These are phyloP conservation scores for Lomentospora prolificans DNA, from an alignment of 2,329 filamentous ascomycete species.

Conservation along the genomic window DNA sequence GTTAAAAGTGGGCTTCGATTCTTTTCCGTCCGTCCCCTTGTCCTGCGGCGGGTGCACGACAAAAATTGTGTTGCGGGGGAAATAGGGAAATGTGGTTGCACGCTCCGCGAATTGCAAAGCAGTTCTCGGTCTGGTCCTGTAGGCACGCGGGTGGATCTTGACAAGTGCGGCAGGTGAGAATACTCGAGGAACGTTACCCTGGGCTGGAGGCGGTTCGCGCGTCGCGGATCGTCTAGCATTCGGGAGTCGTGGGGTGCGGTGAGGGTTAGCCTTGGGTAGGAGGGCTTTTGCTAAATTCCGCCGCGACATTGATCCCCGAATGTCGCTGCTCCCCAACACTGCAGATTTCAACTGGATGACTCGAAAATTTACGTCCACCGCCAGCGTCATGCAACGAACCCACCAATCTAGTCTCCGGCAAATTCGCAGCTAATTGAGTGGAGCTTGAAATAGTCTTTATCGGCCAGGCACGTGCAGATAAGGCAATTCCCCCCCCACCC, in stretches of 20 bases:
- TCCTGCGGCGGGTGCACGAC: slow-evolving; percentile 6
- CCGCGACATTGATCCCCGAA: slow-evolving; percentile 2
- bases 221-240: not conserved
- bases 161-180: slow-evolving; percentile 1
- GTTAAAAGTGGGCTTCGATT: too few relatives aligned
- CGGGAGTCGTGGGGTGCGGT: not conserved
- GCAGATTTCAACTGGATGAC: not conserved
- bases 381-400: not conserved
- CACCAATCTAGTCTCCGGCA: not conserved
- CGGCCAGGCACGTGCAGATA: not conserved
- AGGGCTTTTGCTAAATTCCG: not conserved
- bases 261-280: not conserved
- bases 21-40: too few relatives aligned
- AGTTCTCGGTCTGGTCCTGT: not conserved
- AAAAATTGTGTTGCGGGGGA: slow-evolving; percentile 11
- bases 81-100: slow-evolving; percentile 2
- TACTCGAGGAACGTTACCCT: not conserved
- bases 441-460: too few relatives aligned
- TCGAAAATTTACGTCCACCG: not conserved
- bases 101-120: slow-evolving; percentile 1
- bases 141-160: not conserved
- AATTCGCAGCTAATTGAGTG: too few relatives aligned
- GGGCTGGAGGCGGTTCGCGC: not conserved
- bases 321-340: not conserved
- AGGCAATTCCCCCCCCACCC: not conserved